phyloP scores from a whole-genome alignment of 345 rosid species.

The Lumnitzera racemosa region DNA sequence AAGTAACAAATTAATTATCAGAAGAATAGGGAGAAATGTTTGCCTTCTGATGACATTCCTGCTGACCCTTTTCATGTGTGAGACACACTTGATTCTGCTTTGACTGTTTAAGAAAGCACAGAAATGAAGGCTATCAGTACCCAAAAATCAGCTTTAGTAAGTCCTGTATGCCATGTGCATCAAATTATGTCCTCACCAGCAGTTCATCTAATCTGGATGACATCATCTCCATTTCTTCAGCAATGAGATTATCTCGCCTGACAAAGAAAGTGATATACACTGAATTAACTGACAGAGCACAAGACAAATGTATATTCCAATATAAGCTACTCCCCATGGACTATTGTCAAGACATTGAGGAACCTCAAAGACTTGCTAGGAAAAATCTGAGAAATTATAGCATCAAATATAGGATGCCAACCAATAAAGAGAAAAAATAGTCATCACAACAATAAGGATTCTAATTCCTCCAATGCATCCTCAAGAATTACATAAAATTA shows the following conservation, averaged over 20 bases:
- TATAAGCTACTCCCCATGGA: no score
- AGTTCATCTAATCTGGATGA: constrained; percentile 25
- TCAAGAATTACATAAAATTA: background rate
- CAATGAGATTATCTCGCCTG: constrained; percentile 5
- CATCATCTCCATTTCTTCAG: constrained; percentile 34
- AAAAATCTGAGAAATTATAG: no score
- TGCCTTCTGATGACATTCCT: constrained; percentile 65
- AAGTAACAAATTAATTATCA: background rate
- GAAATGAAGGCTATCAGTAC: background rate
- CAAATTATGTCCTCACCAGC: constrained; percentile 29
- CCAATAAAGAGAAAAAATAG: no score
- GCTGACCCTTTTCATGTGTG: constrained; percentile 51
- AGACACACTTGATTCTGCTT: constrained; percentile 36
- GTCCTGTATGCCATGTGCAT: background rate
- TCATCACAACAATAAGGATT: no score
- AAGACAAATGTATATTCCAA: no score
- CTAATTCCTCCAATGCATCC: no score
- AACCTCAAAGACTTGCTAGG: no score
- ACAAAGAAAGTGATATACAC: background rate
- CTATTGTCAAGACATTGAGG: no score
- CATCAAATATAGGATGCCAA: no score
- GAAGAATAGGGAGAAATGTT: background rate
- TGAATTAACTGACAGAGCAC: background rate
- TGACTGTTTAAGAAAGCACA: constrained; percentile 27
- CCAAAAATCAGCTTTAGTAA: no score